Conservation (phyloP, 768 basidiomycete species). For the Tremella fuciformis region DNA sequence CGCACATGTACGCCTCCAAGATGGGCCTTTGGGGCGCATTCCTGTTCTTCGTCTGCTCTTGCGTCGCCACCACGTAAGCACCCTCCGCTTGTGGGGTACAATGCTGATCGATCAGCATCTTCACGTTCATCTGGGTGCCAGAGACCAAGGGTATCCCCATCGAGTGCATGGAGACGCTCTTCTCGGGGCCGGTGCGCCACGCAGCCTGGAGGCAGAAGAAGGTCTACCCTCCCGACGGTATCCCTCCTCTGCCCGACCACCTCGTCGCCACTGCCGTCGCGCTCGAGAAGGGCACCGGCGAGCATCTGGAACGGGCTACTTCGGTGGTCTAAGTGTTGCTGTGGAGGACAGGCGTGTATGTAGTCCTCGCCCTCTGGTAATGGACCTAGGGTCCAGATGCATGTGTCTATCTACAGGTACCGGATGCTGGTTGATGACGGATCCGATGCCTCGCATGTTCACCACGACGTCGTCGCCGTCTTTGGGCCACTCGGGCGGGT, state of each 20-base stretch:
- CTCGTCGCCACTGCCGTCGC: too few relatives aligned
- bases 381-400: too few relatives aligned
- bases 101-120: slow-evolving; percentile 14
- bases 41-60: slow-evolving; percentile 44
- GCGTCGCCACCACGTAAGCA: slow-evolving; percentile 28
- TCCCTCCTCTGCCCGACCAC: slow-evolving; percentile 22
- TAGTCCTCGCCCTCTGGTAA: too few relatives aligned
- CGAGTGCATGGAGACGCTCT: slow-evolving; percentile 24
- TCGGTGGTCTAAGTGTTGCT: too few relatives aligned
- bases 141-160: slow-evolving; percentile 35
- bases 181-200: slow-evolving; percentile 23
- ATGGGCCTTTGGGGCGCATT: slow-evolving; percentile 42
- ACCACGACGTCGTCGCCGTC: too few relatives aligned
- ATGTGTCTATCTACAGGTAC: too few relatives aligned
- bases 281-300: too few relatives aligned
- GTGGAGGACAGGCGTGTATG: too few relatives aligned
- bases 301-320: too few relatives aligned
- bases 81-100: not conserved
- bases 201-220: slow-evolving; percentile 27
- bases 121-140: slow-evolving; percentile 32
- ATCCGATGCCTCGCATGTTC: too few relatives aligned
- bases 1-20: slow-evolving; percentile 44
- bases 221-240: slow-evolving; percentile 28
- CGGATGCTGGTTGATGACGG: too few relatives aligned
- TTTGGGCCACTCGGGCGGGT: too few relatives aligned